Percentiles rank a stretch among this genome's conserved stretches.
Conservation (phyloP, 345 rosid genomes). For the Eucalyptus camaldulensis region DNA sequence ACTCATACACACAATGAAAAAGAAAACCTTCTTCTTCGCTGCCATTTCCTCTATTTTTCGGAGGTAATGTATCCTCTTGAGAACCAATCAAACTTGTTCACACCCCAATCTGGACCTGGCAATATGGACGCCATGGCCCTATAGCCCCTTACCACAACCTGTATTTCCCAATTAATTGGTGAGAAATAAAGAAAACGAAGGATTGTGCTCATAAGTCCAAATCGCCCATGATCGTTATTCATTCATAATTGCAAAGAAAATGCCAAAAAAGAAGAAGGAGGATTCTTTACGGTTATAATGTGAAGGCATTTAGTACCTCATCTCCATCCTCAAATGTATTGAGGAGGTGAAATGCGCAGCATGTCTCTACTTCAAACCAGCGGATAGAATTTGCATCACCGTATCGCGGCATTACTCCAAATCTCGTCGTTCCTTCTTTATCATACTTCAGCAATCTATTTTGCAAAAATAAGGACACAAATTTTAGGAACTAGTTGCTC, state of each 20-base stretch:
- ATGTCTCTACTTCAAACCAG: constrained; percentile 31
- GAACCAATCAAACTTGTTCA: constrained; percentile 18
- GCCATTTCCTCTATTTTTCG: background rate
- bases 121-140: constrained; percentile 23
- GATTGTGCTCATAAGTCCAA: background rate
- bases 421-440: constrained; percentile 20
- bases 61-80: background rate
- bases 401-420: constrained; percentile 40
- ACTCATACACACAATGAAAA: constrained; percentile 17
- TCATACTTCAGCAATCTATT: constrained; percentile 16
- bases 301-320: constrained; percentile 11
- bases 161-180: background rate
- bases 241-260: background rate
- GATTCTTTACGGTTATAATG: background rate
- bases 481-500: background rate
- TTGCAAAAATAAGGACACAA: background rate
- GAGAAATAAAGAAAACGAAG: background rate
- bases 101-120: constrained; percentile 12
- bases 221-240: background rate
- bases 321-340: constrained; percentile 36
- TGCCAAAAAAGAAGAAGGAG: too few species aligned
- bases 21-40: background rate
- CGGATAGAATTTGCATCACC: constrained; percentile 24
- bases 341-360: constrained; percentile 24
- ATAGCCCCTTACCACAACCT: constrained; percentile 35